Evolutionary conservation across 225 moss, liverwort and hornwort genomes (phyloP), one percentile per base, ranked within the genome.

Genomic region (Polytrichum commune): DNA sequence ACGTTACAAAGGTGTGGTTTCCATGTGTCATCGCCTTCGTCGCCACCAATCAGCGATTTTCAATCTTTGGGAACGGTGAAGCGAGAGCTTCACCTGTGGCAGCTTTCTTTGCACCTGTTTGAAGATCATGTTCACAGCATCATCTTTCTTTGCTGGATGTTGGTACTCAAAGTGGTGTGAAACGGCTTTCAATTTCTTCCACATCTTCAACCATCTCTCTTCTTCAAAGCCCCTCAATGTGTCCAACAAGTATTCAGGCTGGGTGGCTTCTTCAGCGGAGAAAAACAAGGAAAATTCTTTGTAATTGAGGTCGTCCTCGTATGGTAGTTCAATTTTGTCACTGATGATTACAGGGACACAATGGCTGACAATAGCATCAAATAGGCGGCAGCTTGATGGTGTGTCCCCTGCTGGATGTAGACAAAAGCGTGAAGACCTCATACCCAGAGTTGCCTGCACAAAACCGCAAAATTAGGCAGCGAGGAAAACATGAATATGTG

Each of bases 341-440:
- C 90, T 91, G 62, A 91, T 67, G 35, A 91, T 84, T 54, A 91
- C 88, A 30, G 90, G 90, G 29, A 91, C 83, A 53, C 90, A 91
- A 62, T 88, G 90, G 83, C 90, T 91, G 19, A 76, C 90, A 57
- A 86, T 86, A 9, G 88, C 88, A 80, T 91, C 90, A 63, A 88
- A 91, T 9, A 91, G 76, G 55, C 90, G 88, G 53, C 90, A 91
- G 16, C 88, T 88, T 2, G 90, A 91, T 71, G 90, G 90, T 35
- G 90, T 91, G 75, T 91, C 90, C 19, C 90, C 90, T 25, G 90
- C 90, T 63, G 90, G 90, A 80, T 91, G 79, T 29, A 91, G 69
- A 65, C 90, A 91, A 65, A 79, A 91, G 29, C 69, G 70, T 28
- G 90, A 83, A 22, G 32, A 81, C 58, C 83, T 69, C 90, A 91